These are phyloP conservation scores for Aspergillus phoenicis DNA, from an alignment of 2,329 filamentous ascomycete genomes.

Conservation along the genomic window DNA sequence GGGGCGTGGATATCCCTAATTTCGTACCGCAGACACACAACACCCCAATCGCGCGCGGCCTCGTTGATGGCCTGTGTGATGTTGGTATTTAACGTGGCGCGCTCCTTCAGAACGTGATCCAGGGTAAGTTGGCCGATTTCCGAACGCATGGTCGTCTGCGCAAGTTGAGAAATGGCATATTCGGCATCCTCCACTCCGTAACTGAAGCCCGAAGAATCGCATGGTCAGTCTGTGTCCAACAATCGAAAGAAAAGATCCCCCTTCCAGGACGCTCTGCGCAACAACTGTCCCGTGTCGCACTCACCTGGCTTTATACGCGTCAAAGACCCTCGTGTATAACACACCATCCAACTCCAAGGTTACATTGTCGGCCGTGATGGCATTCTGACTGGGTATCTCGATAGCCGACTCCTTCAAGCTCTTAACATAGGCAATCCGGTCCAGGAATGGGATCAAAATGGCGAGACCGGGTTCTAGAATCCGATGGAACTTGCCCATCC, in stretches of 20 bases:
- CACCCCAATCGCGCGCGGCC: slow-evolving; percentile 93
- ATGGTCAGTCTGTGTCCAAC: not conserved
- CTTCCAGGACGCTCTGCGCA: not conserved
- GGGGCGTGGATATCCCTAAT: slow-evolving; percentile 98
- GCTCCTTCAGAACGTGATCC: slow-evolving; percentile 97
- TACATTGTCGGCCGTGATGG: slow-evolving; percentile 98
- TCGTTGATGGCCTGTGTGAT: slow-evolving; percentile 99
- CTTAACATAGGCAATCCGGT: slow-evolving; percentile 97
- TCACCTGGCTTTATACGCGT: slow-evolving; percentile 95
- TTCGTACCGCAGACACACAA: slow-evolving; percentile 94
- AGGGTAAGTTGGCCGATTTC: slow-evolving; percentile 96
- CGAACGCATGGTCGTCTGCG: slow-evolving; percentile 97
- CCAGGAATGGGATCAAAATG: slow-evolving; percentile 83
- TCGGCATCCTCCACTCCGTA: slow-evolving; percentile 98
- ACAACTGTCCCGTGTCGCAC: slow-evolving; percentile 25
- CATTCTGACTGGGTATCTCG: slow-evolving; percentile 96
- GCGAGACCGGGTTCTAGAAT: slow-evolving; percentile 92
- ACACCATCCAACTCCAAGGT: slow-evolving; percentile 95
- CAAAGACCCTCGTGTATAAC: slow-evolving; percentile 92
- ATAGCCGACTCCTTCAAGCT: slow-evolving; percentile 94
- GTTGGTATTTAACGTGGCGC: slow-evolving; percentile 92
- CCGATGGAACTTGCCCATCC: slow-evolving; percentile 96
- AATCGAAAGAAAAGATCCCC: not conserved
- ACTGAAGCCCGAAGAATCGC: slow-evolving; percentile 50
- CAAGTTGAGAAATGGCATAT: slow-evolving; percentile 96